Evolutionary conservation across 371 early-diverging fungal species (phyloP).

Genomic region (Mortierella polycephala): DNA sequence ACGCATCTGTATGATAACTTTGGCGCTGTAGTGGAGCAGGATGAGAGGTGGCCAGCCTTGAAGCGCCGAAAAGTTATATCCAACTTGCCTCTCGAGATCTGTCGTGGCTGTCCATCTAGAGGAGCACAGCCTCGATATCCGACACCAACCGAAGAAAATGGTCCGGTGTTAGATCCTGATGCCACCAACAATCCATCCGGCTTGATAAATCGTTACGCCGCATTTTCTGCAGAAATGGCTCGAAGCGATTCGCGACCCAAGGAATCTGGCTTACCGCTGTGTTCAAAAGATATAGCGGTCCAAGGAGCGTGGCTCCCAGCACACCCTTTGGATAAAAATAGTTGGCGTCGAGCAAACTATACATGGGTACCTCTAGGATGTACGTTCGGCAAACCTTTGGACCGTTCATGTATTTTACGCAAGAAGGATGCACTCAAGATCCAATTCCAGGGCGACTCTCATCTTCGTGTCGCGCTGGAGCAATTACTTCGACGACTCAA

Average conservation of each 20-base stretch:
- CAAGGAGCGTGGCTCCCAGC: constrained; percentile 52
- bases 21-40: constrained; percentile 29
- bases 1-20: constrained; percentile 43
- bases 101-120: constrained; percentile 32
- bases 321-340: constrained; percentile 33
- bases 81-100: constrained; percentile 30
- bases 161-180: background rate
- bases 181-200: background rate
- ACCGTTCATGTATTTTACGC: constrained; percentile 16
- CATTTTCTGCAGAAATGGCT: background rate
- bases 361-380: constrained; percentile 49
- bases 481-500: constrained; percentile 24
- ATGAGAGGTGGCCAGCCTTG: constrained; percentile 29
- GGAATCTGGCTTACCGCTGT: constrained; percentile 19
- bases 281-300: constrained; percentile 21
- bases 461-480: constrained; percentile 30
- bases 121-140: constrained; percentile 17
- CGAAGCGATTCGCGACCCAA: background rate
- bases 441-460: constrained; percentile 39
- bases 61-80: constrained; percentile 19
- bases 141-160: background rate
- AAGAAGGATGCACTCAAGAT: constrained; percentile 13
- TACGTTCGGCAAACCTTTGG: constrained; percentile 22
- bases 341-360: constrained; percentile 43
- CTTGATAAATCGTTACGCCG: constrained; percentile 5